Evolutionary conservation across 805 yeast species (phyloP), one percentile per base, ranked within the genome.

Genomic region (Candida incommunis): DNA sequence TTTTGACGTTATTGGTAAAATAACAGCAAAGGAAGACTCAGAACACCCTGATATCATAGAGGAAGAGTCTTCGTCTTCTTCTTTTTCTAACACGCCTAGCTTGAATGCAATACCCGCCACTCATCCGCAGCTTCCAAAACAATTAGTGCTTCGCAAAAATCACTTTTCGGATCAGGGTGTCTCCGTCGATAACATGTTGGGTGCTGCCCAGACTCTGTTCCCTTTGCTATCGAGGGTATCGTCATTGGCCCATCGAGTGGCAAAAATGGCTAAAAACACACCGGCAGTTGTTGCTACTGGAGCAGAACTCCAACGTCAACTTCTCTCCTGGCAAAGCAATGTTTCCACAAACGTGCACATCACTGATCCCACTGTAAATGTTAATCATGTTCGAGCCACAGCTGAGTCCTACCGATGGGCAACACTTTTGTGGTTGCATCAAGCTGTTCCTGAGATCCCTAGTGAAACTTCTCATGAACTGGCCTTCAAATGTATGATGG

Each of bases 381-480:
- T 75, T 24, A 62, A 78, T 3, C 71, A 80, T 5, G 74, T 81
- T 47, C 65, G 80, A 22, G 74, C 83, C 2, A 79, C 84, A 1
- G 84, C 85, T 2, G 85, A 79, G 54, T 79, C 84, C 0, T 80
- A 79, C 57, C 56, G 82, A 35, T 75, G 67, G 56, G 70, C 83
- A 1, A 67, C 82, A 0, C 56, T 80, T 29, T 53, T 79, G 20
- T 78, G 75, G 54, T 58, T 80, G 26, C 82, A 78, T 56, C 84
- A 80, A 54, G 80, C 83, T 1, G 82, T 80, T 2, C 85, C 86
- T 0, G 82, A 79, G 50, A 68, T 78, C 18, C 80, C 82, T 7
- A 71, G 76, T 5, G 56, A 64, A 31, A 59, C 76, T 5, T 71
- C 80, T 1, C 76, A 70, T 46, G 72, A 67, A 43, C 56, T 78